phyloP scores from a whole-genome alignment of 306 rosid genomes.

The Cucurbita moschata region DNA sequence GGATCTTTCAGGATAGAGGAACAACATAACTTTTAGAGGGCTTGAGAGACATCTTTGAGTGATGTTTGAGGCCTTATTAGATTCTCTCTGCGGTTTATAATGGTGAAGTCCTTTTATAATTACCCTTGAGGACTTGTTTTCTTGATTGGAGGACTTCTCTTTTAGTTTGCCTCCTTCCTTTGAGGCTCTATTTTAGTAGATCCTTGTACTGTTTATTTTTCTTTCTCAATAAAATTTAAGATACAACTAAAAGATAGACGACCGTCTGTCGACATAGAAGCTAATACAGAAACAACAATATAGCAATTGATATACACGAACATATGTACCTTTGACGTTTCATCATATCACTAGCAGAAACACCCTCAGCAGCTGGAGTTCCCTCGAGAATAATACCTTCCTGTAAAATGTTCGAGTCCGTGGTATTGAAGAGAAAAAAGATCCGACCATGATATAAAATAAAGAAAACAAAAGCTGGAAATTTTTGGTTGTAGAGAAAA shows the following conservation, averaged over 20 bases:
- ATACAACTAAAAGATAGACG: not conserved
- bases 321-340: constrained; percentile 71
- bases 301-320: not conserved
- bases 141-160: not conserved
- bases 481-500: not conserved
- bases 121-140: no score
- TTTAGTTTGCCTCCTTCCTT: not conserved
- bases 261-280: not conserved
- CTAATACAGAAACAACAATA: not conserved
- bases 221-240: not conserved
- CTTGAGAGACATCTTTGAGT: no score
- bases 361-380: constrained; percentile 91
- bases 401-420: constrained; percentile 20
- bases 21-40: no score
- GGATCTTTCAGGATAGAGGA: no score
- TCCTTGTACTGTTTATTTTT: not conserved
- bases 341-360: constrained; percentile 63
- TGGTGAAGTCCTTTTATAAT: no score
- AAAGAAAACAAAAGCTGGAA: not conserved
- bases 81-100: no score
- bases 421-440: no score
- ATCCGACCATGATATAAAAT: not conserved
- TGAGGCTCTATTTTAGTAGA: not conserved
- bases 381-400: constrained; percentile 85
- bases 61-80: no score